phyloP scores from a whole-genome alignment of 306 rosid genomes.

The Sicyos baderoa region DNA sequence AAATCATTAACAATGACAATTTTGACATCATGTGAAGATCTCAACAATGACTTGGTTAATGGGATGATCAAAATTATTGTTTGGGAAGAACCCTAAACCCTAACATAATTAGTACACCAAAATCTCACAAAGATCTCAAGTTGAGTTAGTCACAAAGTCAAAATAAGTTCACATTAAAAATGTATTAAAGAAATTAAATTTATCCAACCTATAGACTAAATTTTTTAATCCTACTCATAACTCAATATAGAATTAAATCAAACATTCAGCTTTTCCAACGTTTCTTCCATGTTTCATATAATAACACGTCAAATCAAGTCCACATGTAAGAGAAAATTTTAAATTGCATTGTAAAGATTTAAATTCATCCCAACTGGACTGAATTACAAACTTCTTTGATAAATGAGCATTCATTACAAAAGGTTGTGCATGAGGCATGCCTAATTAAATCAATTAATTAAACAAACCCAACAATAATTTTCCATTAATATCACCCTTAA shows the following conservation, averaged over 20 bases:
- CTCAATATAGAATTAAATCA: background rate
- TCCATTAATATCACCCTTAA: background rate
- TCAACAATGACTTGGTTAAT: no score
- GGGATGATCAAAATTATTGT: no score
- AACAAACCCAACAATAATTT: conserved; percentile 5
- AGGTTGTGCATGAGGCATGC: conserved; percentile 8
- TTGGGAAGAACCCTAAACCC: no score
- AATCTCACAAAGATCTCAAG: no score
- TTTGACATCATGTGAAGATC: no score
- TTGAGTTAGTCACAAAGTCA: background rate
- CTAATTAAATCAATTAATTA: background rate
- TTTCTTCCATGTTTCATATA: background rate
- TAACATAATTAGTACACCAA: no score
- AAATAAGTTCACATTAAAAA: background rate
- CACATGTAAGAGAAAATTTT: background rate
- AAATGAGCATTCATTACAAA: background rate
- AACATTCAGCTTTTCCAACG: background rate
- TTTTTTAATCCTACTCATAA: background rate
- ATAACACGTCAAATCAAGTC: background rate
- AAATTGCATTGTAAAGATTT: background rate
- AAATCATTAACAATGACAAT: no score
- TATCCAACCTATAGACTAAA: background rate
- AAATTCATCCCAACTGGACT: background rate
- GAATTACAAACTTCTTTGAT: background rate
- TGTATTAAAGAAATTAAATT: no score